Evolutionary conservation across 1,284 basidiomycete genomes (phyloP).

Genomic region (Anthracocystis setariae): DNA sequence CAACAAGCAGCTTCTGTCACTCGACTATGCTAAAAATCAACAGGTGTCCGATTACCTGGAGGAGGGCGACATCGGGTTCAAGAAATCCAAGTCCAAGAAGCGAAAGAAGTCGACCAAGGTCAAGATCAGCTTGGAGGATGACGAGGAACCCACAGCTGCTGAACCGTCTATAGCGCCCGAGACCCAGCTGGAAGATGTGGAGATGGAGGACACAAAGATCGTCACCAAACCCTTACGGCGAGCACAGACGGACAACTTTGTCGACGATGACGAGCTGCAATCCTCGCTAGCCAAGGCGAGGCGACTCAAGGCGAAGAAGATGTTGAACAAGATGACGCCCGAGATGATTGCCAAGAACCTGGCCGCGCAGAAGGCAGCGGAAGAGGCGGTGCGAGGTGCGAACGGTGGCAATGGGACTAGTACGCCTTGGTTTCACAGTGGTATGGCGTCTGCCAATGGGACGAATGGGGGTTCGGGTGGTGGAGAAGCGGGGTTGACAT

Average conservation of each 20-base stretch:
- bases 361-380: slow-evolving; percentile 75
- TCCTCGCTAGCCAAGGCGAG: slow-evolving; percentile 87
- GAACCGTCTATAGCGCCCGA: slow-evolving; percentile 36
- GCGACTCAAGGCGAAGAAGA: slow-evolving; percentile 80
- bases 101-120: slow-evolving; percentile 89
- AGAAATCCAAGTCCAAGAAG: slow-evolving; percentile 81
- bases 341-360: slow-evolving; percentile 83
- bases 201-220: slow-evolving; percentile 73
- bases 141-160: slow-evolving; percentile 68
- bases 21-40: slow-evolving; percentile 87
- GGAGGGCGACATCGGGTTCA: slow-evolving; percentile 91
- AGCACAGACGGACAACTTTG: slow-evolving; percentile 74
- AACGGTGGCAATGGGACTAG: slow-evolving; percentile 13
- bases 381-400: slow-evolving; percentile 71
- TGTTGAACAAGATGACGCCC: slow-evolving; percentile 78
- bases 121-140: slow-evolving; percentile 76
- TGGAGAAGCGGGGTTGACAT: slow-evolving; percentile 73
- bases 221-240: slow-evolving; percentile 5
- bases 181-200: slow-evolving; percentile 67
- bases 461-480: slow-evolving; percentile 5
- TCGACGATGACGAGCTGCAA: slow-evolving; percentile 98
- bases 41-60: slow-evolving; percentile 87
- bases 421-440: slow-evolving; percentile 2
- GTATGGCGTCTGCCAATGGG: background rate
- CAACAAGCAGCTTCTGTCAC: slow-evolving; percentile 74